Evolutionary conservation across 495 filamentous ascomycete genomes (phyloP), one percentile per base, ranked within the genome.

Genomic region (Aspergillus avenaceus): DNA sequence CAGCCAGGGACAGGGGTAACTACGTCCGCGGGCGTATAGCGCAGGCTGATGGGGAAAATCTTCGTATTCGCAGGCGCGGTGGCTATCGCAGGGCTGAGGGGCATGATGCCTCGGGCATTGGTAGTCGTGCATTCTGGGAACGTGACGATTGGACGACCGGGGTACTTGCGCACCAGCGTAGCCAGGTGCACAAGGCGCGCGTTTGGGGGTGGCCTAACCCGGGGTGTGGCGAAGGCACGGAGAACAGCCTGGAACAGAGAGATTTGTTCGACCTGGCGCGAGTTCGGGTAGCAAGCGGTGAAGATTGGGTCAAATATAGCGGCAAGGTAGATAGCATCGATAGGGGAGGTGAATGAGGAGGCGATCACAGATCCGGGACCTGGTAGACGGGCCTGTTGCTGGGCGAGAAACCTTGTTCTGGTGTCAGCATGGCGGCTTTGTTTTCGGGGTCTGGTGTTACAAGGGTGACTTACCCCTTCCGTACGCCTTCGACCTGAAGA

Each of bases 251-350:
- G 70, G 25, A 90, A 72, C 4, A 97, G 83, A 4, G 85, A 84
- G 41, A 97, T 81, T 29, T 73, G 83, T 47, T 86, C 81, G 23
- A 97, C 88, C 32, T 83, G 80, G 26, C 80, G 79, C 0, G 82
- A 84, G 53, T 74, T 69, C 0, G 91, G 90, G 63, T 89, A 95
- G 8, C 81, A 86, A 14, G 84, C 77, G 27, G 89, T 92, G 71
- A 99, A 97, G 64, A 99, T 77, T 16, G 91, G 91, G 66, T 95
- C 89, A 72, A 97, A 98, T 59, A 98, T 90, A 25, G 90, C 90
- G 38, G 92, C 90, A n/a, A 99, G 83, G 66, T 97, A 97, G 27
- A 99, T 71, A 4, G 88, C 85, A 64, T 99, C 93, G 61, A 99
- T 81, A 2, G 93, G 93, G 0, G 87, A 92, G 24, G 90, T 97